Evolutionary conservation across 2,329 filamentous ascomycete genomes (phyloP).

Genomic region (Lasiodiplodia sp.): DNA sequence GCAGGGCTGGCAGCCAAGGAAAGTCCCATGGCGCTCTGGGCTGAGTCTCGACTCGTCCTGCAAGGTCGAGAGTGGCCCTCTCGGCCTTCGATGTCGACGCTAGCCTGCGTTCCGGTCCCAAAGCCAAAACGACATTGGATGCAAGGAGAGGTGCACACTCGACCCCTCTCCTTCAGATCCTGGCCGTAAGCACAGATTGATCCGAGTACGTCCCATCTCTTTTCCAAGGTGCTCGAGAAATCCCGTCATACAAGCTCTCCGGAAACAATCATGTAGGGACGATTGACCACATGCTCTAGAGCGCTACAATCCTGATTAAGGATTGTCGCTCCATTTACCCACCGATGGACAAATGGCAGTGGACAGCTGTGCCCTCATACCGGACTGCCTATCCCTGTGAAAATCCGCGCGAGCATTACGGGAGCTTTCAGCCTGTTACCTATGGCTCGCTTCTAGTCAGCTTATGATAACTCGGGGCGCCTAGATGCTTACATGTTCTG

Average conservation of each 20-base stretch:
- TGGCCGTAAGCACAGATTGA: too few species aligned
- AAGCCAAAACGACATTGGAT: not conserved
- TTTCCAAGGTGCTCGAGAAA: too few species aligned
- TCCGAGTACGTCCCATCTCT: too few species aligned
- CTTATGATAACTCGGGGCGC: not conserved
- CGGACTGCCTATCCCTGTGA: not conserved
- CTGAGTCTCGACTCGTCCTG: not conserved
- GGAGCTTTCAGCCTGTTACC: not conserved
- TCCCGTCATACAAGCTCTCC: too few species aligned
- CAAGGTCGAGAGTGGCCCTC: not conserved
- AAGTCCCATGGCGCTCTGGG: not conserved
- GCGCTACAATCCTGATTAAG: not conserved
- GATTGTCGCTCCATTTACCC: not conserved
- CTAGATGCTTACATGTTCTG: not conserved
- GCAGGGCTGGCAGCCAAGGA: not conserved
- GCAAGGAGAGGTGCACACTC: not conserved
- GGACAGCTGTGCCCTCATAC: not conserved
- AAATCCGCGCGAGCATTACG: not conserved
- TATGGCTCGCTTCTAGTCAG: not conserved
- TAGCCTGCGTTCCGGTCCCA: too few species aligned
- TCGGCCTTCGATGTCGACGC: not conserved
- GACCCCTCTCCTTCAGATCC: too few species aligned
- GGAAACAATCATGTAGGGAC: not conserved
- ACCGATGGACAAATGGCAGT: not conserved
- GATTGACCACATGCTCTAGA: not conserved